phyloP scores from a whole-genome alignment of 2,329 filamentous ascomycete genomes.

The Podosphaera xanthii region DNA sequence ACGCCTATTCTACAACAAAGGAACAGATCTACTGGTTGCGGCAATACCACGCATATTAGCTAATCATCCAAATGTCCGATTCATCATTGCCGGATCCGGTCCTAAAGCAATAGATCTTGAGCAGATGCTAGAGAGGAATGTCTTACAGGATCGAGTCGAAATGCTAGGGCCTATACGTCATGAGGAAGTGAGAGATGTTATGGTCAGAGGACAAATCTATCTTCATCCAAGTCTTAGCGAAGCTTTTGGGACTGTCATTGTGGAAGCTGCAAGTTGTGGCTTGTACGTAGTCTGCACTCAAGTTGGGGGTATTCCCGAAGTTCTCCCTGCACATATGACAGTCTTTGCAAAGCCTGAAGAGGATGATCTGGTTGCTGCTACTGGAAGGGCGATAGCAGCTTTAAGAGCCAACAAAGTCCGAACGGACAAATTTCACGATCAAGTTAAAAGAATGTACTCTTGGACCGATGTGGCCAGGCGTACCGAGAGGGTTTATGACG shows the following conservation, averaged over 20 bases:
- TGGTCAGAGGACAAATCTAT: constrained; percentile 92
- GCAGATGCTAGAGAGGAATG: constrained; percentile 91
- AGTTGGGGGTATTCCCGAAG: constrained; percentile 90
- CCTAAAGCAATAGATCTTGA: constrained; percentile 95
- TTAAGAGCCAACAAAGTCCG: constrained; percentile 69
- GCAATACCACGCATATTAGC: constrained; percentile 83
- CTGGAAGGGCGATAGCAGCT: constrained; percentile 68
- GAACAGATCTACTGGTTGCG: constrained; percentile 87
- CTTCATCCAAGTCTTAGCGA: constrained; percentile 88
- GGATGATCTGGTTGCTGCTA: constrained; percentile 77
- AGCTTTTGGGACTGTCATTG: constrained; percentile 92
- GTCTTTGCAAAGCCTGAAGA: constrained; percentile 93
- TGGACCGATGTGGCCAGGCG: constrained; percentile 90
- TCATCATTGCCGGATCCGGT: constrained; percentile 87
- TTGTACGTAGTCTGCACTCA: constrained; percentile 92
- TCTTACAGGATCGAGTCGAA: constrained; percentile 79
- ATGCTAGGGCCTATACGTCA: constrained; percentile 82
- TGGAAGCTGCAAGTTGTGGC: constrained; percentile 88
- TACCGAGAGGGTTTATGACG: constrained; percentile 86
- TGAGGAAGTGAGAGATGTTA: constrained; percentile 90
- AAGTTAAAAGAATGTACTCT: constrained; percentile 96
- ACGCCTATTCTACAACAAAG: constrained; percentile 95
- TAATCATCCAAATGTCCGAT: constrained; percentile 76
- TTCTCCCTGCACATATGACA: constrained; percentile 89
- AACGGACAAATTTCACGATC: constrained; percentile 85